Evolutionary conservation across 257 asterid species (phyloP).

Genomic region (Linderniella brevidens): DNA sequence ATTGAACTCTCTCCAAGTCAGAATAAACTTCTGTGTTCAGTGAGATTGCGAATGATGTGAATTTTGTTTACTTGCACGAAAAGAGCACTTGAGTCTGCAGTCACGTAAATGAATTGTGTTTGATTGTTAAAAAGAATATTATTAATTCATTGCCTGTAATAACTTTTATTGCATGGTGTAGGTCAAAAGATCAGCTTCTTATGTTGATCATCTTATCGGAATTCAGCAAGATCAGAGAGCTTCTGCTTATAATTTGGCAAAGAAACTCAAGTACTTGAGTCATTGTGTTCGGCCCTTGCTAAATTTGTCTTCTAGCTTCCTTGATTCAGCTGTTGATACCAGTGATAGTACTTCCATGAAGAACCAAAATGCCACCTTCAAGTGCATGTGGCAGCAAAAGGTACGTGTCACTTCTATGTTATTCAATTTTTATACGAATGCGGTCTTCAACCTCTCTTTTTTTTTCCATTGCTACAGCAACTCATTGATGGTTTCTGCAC

Average conservation of each 20-base stretch:
- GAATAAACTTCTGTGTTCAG: too few relatives aligned
- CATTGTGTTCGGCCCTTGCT: constrained; percentile 45
- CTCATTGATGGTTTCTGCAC: constrained; percentile 51
- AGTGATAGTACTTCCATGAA: constrained; percentile 14
- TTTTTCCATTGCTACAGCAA: constrained; percentile 43
- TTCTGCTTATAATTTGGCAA: constrained; percentile 39
- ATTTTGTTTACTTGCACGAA: too few relatives aligned
- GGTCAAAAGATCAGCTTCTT: constrained; percentile 62
- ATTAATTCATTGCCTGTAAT: not conserved
- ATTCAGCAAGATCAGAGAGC: constrained; percentile 94
- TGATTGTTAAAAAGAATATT: too few relatives aligned
- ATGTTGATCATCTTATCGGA: constrained; percentile 55
- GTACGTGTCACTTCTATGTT: constrained; percentile 15
- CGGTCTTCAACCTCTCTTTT: too few relatives aligned
- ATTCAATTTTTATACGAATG: too few relatives aligned
- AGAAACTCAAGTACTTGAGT: constrained; percentile 40
- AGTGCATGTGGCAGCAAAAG: constrained; percentile 92
- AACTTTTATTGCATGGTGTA: constrained; percentile 15
- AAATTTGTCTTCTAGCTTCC: constrained; percentile 34
- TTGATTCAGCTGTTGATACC: constrained; percentile 10
- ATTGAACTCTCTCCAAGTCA: too few relatives aligned
- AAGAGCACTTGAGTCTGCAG: too few relatives aligned
- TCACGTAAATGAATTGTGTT: too few relatives aligned
- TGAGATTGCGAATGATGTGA: too few relatives aligned
- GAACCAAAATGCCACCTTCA: constrained; percentile 35